Base-by-base conservation (phyloP, 257 asterid species). In the Nicotiana noctiflora region DNA sequence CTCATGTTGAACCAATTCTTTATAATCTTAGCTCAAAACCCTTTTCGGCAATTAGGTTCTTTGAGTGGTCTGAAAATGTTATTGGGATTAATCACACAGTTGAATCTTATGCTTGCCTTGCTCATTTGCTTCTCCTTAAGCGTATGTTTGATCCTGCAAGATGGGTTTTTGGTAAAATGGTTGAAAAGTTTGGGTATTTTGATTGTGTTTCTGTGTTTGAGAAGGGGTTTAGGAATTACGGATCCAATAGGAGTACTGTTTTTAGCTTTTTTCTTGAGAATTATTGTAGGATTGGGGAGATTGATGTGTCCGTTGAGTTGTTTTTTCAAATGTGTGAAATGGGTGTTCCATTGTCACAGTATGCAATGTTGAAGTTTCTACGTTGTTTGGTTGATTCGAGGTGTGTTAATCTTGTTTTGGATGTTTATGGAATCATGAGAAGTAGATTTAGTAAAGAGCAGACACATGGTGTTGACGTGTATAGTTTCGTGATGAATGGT, bases 11-110 rank as follows among this genome's bases (percentile, higher is more conserved):
- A 31, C 74, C 79, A 15, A 70, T 80, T 82, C 72, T 83, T 34
- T 29, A 64, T 75, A 57, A 62, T 67, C 89, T 85, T 77, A 75
- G 83, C 57, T 77, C 86, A 32, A 85, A 82, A 55, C 90, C 89
- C 72, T 11, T 25, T 68, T 88, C 87, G 27, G 90, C 90, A 74
- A 65, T 88, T 37, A 84, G 80, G 80, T 85, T 88, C 76, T 82
- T 85, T 65, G 76, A 74, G 44, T 88, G 90, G 90, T 88, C 82
- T 72, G 89, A 88, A 79, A 80, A 75, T 79, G 61, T 82, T 56
- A 79, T 79, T 68, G 89, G 90, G 60, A 29, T 83, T 25, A 76
- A 76, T 72, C 90, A 87, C 83, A 60, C 88, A 23, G n/a, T 72
- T 51, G 64, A 81, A 34, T 83, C 87, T 12, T 63, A 83, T 76